Percentiles rank a stretch among this genome's conserved stretches.
Conservation (phyloP, 78 protist genomes). For the Pigoraptor vietnamica region DNA sequence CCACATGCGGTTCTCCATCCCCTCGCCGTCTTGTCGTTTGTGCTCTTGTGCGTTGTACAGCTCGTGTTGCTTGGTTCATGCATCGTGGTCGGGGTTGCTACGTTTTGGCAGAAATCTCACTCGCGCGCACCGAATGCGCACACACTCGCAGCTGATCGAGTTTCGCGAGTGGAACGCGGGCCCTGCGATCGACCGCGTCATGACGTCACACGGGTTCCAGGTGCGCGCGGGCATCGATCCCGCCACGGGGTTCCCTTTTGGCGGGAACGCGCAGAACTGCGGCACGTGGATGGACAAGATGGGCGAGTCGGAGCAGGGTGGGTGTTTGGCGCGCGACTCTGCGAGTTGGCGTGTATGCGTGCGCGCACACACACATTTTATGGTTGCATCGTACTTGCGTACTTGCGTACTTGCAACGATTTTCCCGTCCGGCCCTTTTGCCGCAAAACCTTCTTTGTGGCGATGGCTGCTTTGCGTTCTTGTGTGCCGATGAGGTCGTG, state of each 20-base stretch:
- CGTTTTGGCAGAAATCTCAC: too few relatives aligned
- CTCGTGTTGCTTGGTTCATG: too few relatives aligned
- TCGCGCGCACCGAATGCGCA: background rate
- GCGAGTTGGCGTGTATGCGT: background rate
- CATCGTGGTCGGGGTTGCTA: too few relatives aligned
- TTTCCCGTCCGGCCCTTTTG: too few relatives aligned
- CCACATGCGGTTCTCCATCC: too few relatives aligned
- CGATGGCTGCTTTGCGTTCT: too few relatives aligned
- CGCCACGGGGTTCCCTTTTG: conserved; percentile 71
- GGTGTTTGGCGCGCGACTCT: background rate
- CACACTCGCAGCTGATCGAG: conserved; percentile 35
- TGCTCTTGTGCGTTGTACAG: too few relatives aligned
- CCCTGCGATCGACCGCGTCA: conserved; percentile 63
- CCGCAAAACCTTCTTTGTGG: too few relatives aligned
- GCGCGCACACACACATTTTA: background rate
- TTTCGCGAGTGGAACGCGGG: conserved; percentile 90
- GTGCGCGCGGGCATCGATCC: conserved; percentile 25
- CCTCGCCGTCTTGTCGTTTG: too few relatives aligned
- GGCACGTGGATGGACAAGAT: conserved; percentile 98
- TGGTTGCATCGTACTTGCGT: background rate
- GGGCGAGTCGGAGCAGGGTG: conserved; percentile 51
- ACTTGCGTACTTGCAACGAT: too few relatives aligned
- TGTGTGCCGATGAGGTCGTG: too few relatives aligned
- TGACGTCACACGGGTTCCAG: conserved; percentile 73
- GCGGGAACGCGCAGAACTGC: conserved; percentile 79